Conservation (phyloP, 2,329 filamentous ascomycete genomes). For the Juglanconis oblonga region DNA sequence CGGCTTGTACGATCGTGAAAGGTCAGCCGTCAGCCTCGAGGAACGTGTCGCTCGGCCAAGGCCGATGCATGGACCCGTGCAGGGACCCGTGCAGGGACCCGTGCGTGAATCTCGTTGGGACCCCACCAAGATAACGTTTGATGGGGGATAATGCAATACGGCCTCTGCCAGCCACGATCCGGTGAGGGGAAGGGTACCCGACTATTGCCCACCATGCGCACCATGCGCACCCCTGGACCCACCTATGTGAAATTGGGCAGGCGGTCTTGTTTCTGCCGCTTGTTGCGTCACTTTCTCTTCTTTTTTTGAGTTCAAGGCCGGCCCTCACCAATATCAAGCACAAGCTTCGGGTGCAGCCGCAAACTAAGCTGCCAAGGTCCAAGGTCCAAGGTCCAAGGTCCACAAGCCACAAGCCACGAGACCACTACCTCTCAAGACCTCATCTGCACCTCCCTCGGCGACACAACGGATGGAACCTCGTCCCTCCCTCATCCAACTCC, state of each 20-base stretch:
- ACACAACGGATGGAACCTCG: background rate
- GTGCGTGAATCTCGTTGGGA: background rate
- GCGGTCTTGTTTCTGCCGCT: slow-evolving; percentile 14
- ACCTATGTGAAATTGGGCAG: background rate
- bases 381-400: too few species aligned
- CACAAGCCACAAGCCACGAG: slow-evolving; percentile 9
- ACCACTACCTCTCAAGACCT: background rate
- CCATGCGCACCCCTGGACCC: background rate
- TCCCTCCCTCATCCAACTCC: background rate
- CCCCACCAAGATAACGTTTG: background rate
- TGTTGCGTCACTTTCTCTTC: slow-evolving; percentile 15
- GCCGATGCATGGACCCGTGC: too few species aligned
- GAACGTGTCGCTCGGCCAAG: too few species aligned
- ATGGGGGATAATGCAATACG: background rate
- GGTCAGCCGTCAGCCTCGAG: slow-evolving; percentile 1
- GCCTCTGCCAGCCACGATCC: rapidly evolving
- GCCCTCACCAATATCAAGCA: background rate
- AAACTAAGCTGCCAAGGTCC: too few species aligned
- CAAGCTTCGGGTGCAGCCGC: background rate
- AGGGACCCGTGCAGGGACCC: background rate
- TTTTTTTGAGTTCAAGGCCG: background rate
- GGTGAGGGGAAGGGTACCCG: rapidly evolving
- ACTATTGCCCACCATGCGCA: background rate
- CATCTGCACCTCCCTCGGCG: background rate
- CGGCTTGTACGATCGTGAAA: slow-evolving; percentile 4